These are phyloP conservation scores for Ceratocystis cubensis DNA, from an alignment of 2,329 filamentous ascomycete genomes.

Conservation along the genomic window DNA sequence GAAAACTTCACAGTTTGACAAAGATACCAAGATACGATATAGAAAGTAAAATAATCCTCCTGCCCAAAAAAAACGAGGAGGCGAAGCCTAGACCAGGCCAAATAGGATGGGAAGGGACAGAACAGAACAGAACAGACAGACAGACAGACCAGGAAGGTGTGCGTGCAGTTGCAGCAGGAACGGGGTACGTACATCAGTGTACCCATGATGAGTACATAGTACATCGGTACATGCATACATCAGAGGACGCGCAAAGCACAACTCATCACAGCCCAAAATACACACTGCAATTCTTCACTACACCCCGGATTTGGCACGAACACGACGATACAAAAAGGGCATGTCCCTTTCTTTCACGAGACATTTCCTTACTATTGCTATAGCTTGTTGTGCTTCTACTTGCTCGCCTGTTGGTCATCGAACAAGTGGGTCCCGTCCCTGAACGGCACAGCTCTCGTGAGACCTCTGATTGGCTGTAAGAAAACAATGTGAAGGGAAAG, in stretches of 20 bases:
- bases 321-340: neutral
- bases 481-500: neutral
- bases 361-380: neutral
- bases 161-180: neutral
- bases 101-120: neutral
- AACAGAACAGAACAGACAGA: neutral
- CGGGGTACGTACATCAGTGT: neutral
- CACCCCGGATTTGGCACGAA: neutral
- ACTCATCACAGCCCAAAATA: too few species aligned
- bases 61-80: neutral
- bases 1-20: neutral
- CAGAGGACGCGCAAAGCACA: neutral
- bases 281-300: too few species aligned
- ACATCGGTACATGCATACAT: neutral
- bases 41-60: neutral
- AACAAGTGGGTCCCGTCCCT: neutral
- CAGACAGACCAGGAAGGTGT: neutral
- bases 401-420: neutral
- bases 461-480: neutral
- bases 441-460: neutral
- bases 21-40: neutral
- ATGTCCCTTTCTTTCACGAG: neutral
- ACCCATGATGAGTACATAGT: neutral
- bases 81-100: slow-evolving; percentile 1
- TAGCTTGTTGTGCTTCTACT: too few species aligned